Percentiles rank a stretch among this genome's conserved stretches.
Evolutionary conservation across 108 stramenopile genomes (phyloP).

Genomic region (Nitzschia putrida): DNA sequence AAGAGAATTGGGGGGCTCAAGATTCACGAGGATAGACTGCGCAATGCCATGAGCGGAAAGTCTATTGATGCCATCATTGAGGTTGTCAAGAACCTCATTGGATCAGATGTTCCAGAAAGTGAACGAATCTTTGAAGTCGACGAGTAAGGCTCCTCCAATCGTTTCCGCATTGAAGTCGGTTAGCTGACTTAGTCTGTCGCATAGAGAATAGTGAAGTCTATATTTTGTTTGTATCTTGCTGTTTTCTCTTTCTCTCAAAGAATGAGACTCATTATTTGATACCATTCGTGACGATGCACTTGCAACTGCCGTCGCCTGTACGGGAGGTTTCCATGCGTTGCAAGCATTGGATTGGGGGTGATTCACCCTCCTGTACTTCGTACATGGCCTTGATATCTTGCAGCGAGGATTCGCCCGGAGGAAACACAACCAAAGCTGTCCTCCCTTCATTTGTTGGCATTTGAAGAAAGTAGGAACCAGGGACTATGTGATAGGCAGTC

Average conservation of each 20-base stretch:
- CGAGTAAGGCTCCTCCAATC: background rate
- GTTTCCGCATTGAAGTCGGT: too few species aligned
- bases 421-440: constrained; percentile 31
- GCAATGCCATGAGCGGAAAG: constrained; percentile 48
- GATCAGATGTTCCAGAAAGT: constrained; percentile 45
- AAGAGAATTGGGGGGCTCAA: constrained; percentile 62
- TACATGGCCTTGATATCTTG: constrained; percentile 38
- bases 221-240: too few species aligned
- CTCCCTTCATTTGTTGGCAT: constrained; percentile 36
- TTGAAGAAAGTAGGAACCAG: constrained; percentile 34
- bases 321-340: background rate
- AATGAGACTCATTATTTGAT: too few species aligned
- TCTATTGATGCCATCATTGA: constrained; percentile 62
- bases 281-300: constrained; percentile 3
- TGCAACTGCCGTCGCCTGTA: constrained; percentile 2
- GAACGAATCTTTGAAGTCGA: constrained; percentile 63
- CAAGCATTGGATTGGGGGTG: constrained; percentile 5
- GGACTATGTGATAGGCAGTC: constrained; percentile 6
- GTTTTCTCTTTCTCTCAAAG: too few species aligned
- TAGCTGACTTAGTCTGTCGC: too few species aligned
- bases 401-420: constrained; percentile 26
- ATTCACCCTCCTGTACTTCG: constrained; percentile 9
- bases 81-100: constrained; percentile 65
- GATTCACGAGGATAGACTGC: constrained; percentile 58
- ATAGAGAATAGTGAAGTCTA: too few species aligned